phyloP scores from a whole-genome alignment of 2,329 filamentous ascomycete genomes.

The Magnaporthales sp. region DNA sequence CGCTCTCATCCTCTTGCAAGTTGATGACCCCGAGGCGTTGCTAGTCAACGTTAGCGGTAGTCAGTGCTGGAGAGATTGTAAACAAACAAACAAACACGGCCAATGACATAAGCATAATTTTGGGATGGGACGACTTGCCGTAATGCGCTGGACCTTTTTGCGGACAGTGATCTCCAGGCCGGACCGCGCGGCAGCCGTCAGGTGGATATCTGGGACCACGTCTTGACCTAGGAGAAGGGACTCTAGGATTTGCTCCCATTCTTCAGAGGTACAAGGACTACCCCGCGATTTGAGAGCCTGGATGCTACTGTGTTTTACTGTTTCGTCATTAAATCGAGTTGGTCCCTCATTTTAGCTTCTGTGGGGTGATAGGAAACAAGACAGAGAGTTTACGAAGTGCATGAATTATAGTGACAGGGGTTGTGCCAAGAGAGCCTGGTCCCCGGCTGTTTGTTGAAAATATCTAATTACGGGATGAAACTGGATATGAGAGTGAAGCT shows the following conservation, averaged over 20 bases:
- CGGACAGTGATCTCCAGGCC: conserved; percentile 53
- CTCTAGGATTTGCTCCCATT: conserved; percentile 58
- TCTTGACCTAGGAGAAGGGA: conserved; percentile 44
- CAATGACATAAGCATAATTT: neutral
- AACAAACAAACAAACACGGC: conserved; percentile 6
- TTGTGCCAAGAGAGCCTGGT: neutral
- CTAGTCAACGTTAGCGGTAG: conserved; percentile 26
- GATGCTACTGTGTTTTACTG: conserved; percentile 49
- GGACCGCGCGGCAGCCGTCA: conserved; percentile 42
- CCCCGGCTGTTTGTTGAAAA: neutral
- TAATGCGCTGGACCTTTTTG: conserved; percentile 59
- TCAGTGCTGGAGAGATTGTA: conserved; percentile 3
- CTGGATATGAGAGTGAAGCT: neutral
- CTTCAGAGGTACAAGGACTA: conserved; percentile 45
- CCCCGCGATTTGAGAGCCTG: conserved; percentile 43
- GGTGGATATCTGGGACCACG: conserved; percentile 45
- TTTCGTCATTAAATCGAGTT: neutral
- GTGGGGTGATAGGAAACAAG: neutral
- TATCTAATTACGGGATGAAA: neutral
- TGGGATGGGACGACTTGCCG: conserved; percentile 35
- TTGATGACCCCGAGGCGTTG: conserved; percentile 61
- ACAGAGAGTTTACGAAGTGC: neutral
- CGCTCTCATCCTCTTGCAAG: conserved; percentile 43
- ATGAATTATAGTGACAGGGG: neutral
- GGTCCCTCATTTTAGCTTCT: conserved; percentile 5